Evolutionary conservation across 495 filamentous ascomycete species (phyloP), one percentile per base, ranked within the genome.

Genomic region (Baudoinia panamericana): DNA sequence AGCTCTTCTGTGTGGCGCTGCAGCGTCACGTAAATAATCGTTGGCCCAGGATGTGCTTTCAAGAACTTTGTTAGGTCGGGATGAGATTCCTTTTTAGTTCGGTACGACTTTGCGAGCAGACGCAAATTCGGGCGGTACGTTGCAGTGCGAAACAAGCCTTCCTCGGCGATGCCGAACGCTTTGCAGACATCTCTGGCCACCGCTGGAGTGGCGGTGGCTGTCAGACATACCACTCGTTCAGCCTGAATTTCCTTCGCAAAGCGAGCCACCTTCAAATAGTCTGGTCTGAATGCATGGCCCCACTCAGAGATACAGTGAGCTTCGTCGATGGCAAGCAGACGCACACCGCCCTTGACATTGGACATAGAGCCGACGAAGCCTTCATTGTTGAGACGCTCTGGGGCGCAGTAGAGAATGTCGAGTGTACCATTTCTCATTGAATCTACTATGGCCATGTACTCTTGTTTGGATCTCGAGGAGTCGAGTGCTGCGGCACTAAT

Each of bases 291-390:
- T 55, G 96, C 90, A 52, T 97, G 90, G 6, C 90, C 90, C 90
- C 90, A 97, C 58, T 96, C 84, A 58, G 86, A 94, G 17, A 97
- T 87, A 57, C 90, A 97, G 57, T 97, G 90, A 9, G 90, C 90
- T 59, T 97, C 90, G 46, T 97, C 90, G 33, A 97, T 86, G 23
- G 95, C 90, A 15, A 76, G 50, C 10, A 76, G 52, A 5, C 73
- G 66, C 16, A 77, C 58, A 2, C 50, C 45, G 12, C 50, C 70
- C 0, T 60, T 66, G 36, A 96, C 74, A 28, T 90, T 73, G 8
- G 88, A 86, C 55, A 95, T 72, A 2, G 55, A 52, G 29, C 66
- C 55, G 8, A 76, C 58, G 33, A 76, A 75, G 0, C 63, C 67
- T 54, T 72, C 93, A 47, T 84, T 90, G 54, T 66, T 82, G 16